phyloP scores from a whole-genome alignment of 352 stramenopile species.

The Pythium pyrilobum region DNA sequence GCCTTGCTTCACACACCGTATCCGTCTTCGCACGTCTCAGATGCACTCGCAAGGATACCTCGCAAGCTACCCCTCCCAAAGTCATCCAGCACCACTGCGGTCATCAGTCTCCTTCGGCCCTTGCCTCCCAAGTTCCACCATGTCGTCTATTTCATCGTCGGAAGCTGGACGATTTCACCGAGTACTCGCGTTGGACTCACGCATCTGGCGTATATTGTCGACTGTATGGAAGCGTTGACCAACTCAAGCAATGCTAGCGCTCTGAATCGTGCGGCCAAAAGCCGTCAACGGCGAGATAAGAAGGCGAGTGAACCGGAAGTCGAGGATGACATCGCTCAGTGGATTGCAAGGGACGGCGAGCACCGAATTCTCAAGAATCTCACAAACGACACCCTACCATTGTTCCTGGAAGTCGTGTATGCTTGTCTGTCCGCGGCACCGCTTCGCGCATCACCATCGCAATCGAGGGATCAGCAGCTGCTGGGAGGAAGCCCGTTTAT shows the following conservation, averaged over 20 bases:
- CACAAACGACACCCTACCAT: conserved; percentile 53
- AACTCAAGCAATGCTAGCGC: no score
- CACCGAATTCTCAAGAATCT: conserved; percentile 62
- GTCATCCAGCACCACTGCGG: background rate
- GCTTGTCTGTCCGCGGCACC: conserved; percentile 49
- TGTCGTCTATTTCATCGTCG: conserved; percentile 50
- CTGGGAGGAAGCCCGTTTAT: conserved; percentile 25
- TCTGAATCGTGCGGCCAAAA: no score
- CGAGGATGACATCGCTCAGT: conserved; percentile 24
- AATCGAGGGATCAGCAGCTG: background rate
- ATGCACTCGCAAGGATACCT: background rate
- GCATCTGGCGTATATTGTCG: conserved; percentile 35
- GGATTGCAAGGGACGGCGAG: conserved; percentile 36
- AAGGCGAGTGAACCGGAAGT: conserved; percentile 19
- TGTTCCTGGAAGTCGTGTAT: conserved; percentile 51
- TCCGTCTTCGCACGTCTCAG: conserved; percentile 11
- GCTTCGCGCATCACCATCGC: conserved; percentile 19
- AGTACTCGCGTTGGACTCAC: conserved; percentile 23
- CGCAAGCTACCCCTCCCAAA: conserved; percentile 2
- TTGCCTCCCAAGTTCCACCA: conserved; percentile 18
- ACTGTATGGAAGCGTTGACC: conserved; percentile 10
- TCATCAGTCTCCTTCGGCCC: conserved; percentile 2
- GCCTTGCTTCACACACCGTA: conserved; percentile 59
- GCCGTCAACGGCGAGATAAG: background rate
- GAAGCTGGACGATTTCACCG: conserved; percentile 41